Evolutionary conservation across 108 stramenopile genomes (phyloP).

Genomic region (Skeletonema tropicum): DNA sequence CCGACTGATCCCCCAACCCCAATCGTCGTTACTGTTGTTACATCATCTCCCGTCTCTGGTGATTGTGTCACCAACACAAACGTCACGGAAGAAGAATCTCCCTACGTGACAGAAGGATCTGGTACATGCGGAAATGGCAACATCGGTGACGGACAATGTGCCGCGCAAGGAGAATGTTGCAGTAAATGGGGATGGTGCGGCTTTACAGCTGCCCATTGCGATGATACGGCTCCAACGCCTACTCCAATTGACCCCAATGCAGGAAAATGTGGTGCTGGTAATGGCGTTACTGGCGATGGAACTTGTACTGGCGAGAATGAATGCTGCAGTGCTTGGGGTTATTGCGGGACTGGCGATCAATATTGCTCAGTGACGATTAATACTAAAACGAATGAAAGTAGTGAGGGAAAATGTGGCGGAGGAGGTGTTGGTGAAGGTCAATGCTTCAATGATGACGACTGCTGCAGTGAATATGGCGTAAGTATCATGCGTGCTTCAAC

Average conservation of each 20-base stretch:
- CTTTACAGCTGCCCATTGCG: conserved; percentile 38
- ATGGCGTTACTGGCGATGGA: conserved; percentile 34
- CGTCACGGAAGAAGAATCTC: background rate
- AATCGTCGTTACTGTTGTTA: background rate
- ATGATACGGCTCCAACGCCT: conserved; percentile 27
- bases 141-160: conserved; percentile 29
- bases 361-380: conserved; percentile 36
- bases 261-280: conserved; percentile 29
- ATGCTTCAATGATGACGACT: conserved; percentile 22
- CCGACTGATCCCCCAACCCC: conserved; percentile 19
- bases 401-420: conserved; percentile 4
- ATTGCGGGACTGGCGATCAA: conserved; percentile 44
- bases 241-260: conserved; percentile 28
- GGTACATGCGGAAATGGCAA: conserved; percentile 38
- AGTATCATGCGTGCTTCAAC: background rate
- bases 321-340: conserved; percentile 40
- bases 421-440: conserved; percentile 22
- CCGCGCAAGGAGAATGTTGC: conserved; percentile 44
- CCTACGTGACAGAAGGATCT: background rate
- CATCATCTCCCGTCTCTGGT: background rate
- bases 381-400: background rate
- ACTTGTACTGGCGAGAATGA: conserved; percentile 34
- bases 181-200: conserved; percentile 35
- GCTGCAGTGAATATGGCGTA: background rate
- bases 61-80: background rate